Conservation (phyloP, 1,284 basidiomycete genomes). For the Schizophyllum amplum region DNA sequence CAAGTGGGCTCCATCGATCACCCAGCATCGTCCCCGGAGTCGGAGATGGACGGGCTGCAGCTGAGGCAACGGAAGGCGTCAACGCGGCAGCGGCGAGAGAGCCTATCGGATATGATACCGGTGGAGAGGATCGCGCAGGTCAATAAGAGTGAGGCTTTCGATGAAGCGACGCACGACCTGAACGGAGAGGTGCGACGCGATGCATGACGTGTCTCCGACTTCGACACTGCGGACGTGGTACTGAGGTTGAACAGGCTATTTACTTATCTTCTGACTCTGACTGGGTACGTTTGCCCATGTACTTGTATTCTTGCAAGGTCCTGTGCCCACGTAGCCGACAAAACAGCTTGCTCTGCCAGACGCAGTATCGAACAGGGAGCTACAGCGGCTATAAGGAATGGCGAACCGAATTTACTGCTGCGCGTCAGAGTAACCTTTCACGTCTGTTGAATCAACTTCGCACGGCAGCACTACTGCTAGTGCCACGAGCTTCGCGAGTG, state of each 20-base stretch:
- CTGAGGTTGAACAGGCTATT: constrained; percentile 4
- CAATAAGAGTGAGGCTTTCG: constrained; percentile 42
- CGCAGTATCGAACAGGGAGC: too few relatives aligned
- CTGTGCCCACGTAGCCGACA: too few relatives aligned
- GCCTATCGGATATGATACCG: constrained; percentile 53
- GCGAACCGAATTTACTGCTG: too few relatives aligned
- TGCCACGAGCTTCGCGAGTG: too few relatives aligned
- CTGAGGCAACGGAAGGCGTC: constrained; percentile 34
- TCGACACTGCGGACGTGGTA: constrained; percentile 1
- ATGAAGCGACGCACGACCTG: constrained; percentile 50
- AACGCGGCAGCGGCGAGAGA: constrained; percentile 48
- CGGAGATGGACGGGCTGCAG: constrained; percentile 17
- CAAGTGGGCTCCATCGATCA: constrained; percentile 6
- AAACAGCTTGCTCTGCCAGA: too few relatives aligned
- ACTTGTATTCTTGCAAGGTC: background rate
- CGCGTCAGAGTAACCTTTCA: too few relatives aligned
- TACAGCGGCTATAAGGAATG: too few relatives aligned
- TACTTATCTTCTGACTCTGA: background rate
- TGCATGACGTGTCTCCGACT: constrained; percentile 19
- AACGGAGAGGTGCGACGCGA: constrained; percentile 49
- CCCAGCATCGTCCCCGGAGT: constrained; percentile 15
- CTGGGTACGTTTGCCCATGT: background rate
- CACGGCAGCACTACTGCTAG: too few relatives aligned
- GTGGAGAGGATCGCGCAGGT: constrained; percentile 55
- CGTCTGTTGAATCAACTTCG: too few relatives aligned